phyloP scores from a whole-genome alignment of 805 yeast species.

The Wickerhamomyces silvicola region DNA sequence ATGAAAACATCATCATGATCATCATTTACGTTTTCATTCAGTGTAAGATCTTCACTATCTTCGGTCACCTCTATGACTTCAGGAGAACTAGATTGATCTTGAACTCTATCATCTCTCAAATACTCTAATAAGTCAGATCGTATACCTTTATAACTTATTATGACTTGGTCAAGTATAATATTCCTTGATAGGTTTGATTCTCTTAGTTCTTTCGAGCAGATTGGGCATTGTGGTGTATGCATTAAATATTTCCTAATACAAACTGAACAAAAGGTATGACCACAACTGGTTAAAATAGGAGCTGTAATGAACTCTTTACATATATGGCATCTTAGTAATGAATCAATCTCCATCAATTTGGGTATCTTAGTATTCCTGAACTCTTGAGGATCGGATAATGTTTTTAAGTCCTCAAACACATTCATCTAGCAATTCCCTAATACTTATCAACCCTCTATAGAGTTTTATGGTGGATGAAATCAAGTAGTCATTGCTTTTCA shows the following conservation, averaged over 20 bases:
- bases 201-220: slow-evolving; percentile 64
- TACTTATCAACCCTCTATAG: too few species aligned
- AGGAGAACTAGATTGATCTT: slow-evolving; percentile 7
- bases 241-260: slow-evolving; percentile 72
- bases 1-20: slow-evolving; percentile 26
- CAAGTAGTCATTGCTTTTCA: too few species aligned
- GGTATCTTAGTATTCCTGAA: slow-evolving; percentile 56
- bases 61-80: slow-evolving; percentile 27
- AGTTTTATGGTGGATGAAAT: too few species aligned
- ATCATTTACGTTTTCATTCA: slow-evolving; percentile 11
- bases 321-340: slow-evolving; percentile 73
- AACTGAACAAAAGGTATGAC: slow-evolving; percentile 83
- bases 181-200: slow-evolving; percentile 67
- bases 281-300: slow-evolving; percentile 80
- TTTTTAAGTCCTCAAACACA: slow-evolving; percentile 2
- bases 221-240: slow-evolving; percentile 62
- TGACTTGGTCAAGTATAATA: slow-evolving; percentile 65
- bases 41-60: slow-evolving; percentile 12
- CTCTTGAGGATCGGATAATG: slow-evolving; percentile 64
- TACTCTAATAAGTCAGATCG: slow-evolving; percentile 33
- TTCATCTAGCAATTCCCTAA: too few species aligned
- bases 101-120: slow-evolving; percentile 12
- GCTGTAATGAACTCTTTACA: slow-evolving; percentile 78
- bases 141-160: slow-evolving; percentile 41
- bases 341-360: slow-evolving; percentile 52